Evolutionary conservation across 2,329 filamentous ascomycete species (phyloP).

Genomic region (Aureobasidium namibiae): DNA sequence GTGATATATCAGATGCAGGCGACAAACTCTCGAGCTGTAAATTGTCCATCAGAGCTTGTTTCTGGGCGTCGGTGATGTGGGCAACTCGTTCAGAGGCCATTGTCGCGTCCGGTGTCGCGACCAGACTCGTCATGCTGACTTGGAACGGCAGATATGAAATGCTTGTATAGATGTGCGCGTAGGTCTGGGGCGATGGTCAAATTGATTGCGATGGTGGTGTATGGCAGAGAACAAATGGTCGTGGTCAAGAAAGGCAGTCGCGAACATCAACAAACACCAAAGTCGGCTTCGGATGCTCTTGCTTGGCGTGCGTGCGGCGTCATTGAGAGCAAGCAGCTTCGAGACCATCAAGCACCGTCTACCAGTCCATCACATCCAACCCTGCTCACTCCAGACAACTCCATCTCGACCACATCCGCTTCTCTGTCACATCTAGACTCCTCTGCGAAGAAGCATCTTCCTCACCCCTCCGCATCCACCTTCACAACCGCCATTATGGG

Average conservation of each 20-base stretch:
- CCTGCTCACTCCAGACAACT: background rate
- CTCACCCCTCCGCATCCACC: background rate
- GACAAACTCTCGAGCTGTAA: slow-evolving; percentile 72
- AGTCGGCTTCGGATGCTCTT: background rate
- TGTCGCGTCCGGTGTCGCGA: slow-evolving; percentile 18
- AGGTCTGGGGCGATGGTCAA: background rate
- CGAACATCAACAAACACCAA: slow-evolving; percentile 2
- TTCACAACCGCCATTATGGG: slow-evolving; percentile 63
- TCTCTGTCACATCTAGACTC: background rate
- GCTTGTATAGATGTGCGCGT: background rate
- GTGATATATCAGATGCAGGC: slow-evolving; percentile 21
- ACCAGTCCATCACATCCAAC: background rate
- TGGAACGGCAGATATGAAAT: slow-evolving; percentile 1
- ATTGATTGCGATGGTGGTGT: background rate
- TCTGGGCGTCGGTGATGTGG: slow-evolving; percentile 49
- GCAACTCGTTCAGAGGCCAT: slow-evolving; percentile 5
- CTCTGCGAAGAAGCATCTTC: background rate
- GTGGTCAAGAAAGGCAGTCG: background rate
- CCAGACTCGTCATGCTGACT: background rate
- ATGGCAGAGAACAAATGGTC: background rate
- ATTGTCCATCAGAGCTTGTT: slow-evolving; percentile 82
- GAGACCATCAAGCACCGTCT: background rate
- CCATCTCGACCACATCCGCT: background rate
- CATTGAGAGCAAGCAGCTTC: background rate
- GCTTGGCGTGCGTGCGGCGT: background rate